These are phyloP conservation scores for Triangularia verruculosa DNA, from an alignment of 2,329 filamentous ascomycete genomes.

Conservation along the genomic window DNA sequence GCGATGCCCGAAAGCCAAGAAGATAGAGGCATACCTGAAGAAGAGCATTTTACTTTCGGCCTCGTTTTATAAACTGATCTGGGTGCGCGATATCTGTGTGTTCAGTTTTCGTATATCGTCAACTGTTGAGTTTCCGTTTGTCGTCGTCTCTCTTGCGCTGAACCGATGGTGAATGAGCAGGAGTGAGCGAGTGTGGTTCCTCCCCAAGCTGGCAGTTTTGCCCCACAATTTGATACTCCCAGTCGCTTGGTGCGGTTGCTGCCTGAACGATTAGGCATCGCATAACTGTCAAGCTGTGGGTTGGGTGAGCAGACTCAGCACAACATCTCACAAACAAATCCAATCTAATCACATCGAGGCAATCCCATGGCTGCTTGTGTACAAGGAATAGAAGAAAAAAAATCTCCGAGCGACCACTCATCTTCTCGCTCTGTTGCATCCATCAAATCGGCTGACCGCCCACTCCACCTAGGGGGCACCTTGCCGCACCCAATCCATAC, in stretches of 20 bases:
- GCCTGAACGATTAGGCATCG: background rate
- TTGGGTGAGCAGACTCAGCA: background rate
- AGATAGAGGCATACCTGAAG: conserved; percentile 27
- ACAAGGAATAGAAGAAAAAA: background rate
- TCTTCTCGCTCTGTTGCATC: background rate
- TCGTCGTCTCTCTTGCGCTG: background rate
- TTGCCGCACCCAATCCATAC: background rate
- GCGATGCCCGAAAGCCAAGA: background rate
- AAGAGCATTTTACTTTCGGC: conserved; percentile 26
- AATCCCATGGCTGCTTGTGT: background rate
- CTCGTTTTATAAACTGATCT: background rate
- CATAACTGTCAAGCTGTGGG: background rate
- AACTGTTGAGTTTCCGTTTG: background rate
- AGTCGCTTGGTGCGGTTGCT: background rate
- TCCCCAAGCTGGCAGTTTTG: background rate
- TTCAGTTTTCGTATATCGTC: background rate
- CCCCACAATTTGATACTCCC: background rate
- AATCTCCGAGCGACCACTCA: conserved; percentile 3
- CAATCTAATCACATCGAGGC: background rate
- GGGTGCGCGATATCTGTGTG: background rate
- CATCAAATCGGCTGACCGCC: conserved; percentile 19
- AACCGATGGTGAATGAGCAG: background rate
- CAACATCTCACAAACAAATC: background rate
- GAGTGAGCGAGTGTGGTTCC: background rate
- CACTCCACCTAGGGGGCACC: background rate